phyloP scores from a whole-genome alignment of 768 basidiomycete species.

The Lactarius pseudohatsudake region DNA sequence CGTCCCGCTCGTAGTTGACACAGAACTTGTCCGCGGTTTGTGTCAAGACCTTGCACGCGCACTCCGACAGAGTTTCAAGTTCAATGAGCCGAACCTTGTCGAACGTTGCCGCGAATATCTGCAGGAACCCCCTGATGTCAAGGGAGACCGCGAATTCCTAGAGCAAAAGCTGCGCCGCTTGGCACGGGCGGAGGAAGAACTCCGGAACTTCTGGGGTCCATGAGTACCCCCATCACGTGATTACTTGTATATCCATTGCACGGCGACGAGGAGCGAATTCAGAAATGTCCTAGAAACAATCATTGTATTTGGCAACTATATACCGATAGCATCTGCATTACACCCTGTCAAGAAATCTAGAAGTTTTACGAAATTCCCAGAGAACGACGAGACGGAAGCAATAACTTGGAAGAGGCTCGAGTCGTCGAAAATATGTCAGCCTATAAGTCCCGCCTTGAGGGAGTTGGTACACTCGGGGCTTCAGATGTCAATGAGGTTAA shows the following conservation, averaged over 20 bases:
- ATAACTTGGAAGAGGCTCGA: constrained; percentile 56
- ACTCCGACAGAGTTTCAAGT: constrained; percentile 11
- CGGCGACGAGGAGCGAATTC: too few species aligned
- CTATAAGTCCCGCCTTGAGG: constrained; percentile 62
- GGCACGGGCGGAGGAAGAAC: constrained; percentile 6
- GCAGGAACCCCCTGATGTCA: constrained; percentile 12
- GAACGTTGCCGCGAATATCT: constrained; percentile 17
- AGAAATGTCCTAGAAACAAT: not conserved
- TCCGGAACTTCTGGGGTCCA: constrained; percentile 8
- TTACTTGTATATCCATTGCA: not conserved
- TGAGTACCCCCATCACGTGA: not conserved
- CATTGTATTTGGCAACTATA: not conserved
- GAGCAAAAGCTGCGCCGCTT: constrained; percentile 10
- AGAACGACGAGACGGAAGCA: constrained; percentile 63
- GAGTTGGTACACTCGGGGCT: not conserved
- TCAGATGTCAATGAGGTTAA: not conserved
- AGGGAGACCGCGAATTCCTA: constrained; percentile 4
- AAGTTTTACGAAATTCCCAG: constrained; percentile 56
- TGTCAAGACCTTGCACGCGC: not conserved
- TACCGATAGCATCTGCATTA: not conserved
- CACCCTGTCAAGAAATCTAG: constrained; percentile 43
- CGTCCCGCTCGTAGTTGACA: constrained; percentile 21
- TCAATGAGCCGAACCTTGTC: constrained; percentile 5
- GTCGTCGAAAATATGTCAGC: constrained; percentile 75
- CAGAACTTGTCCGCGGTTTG: constrained; percentile 22